These are phyloP conservation scores for Cylindrotheca closterium DNA, from an alignment of 108 stramenopile species.

Conservation along the genomic window DNA sequence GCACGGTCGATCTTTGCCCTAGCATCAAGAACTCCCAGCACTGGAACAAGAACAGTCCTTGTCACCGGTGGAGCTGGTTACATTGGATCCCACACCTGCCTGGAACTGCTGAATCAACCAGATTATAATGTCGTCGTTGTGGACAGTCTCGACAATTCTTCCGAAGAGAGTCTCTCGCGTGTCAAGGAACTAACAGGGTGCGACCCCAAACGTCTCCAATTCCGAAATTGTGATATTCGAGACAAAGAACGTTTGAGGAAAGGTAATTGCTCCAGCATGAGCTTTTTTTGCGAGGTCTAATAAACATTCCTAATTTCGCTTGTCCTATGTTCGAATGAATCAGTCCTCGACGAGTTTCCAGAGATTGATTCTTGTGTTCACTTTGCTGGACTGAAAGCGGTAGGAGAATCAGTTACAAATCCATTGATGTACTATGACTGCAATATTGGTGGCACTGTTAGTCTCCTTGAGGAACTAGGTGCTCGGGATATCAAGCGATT, in stretches of 20 bases:
- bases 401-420: conserved; percentile 86
- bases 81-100: conserved; percentile 98
- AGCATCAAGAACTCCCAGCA: conserved; percentile 3
- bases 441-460: conserved; percentile 94
- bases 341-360: conserved; percentile 77
- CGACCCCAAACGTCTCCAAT: conserved; percentile 50
- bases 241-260: conserved; percentile 45
- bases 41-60: conserved; percentile 70
- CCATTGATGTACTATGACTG: conserved; percentile 96
- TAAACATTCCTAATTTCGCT: no score
- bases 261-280: conserved; percentile 26
- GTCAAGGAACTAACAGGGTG: conserved; percentile 71
- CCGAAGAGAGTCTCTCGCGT: conserved; percentile 83
- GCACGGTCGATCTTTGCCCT: conserved; percentile 16
- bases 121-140: conserved; percentile 85
- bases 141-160: conserved; percentile 93
- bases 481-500: conserved; percentile 55
- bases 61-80: conserved; percentile 98
- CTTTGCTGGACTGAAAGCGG: conserved; percentile 99
- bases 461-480: conserved; percentile 61
- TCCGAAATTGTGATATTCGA: conserved; percentile 81
- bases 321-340: no score
- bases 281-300: no score
- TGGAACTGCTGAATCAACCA: conserved; percentile 85
- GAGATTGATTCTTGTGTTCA: conserved; percentile 92